Evolutionary conservation across 768 basidiomycete species (phyloP), one percentile per base, ranked within the genome.

Genomic region (Pleurotus salmoneostramineus): DNA sequence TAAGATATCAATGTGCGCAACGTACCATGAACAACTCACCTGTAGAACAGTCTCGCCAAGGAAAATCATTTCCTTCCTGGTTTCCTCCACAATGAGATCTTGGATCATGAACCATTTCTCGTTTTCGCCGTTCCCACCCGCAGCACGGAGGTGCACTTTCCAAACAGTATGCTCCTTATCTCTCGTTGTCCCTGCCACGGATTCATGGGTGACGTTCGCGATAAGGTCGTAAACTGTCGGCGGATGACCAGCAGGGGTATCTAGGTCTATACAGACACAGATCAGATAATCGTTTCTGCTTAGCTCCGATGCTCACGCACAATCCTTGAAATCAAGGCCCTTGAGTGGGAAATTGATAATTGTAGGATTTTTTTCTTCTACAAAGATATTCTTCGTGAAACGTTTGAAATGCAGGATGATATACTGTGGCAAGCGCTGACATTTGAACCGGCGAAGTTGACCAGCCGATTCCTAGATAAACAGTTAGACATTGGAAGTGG

Each of bases 291-390:
- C 59, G 64, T 56, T 61, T 58, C 44, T 57, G 56, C 59, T 48
- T 62, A 66, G 62, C 63, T 66, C 57, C 57, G 63, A 63, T 57
- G 51, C 56, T 42, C 6, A 77, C 94, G 65, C 70, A 97, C 97
- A 98, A 50, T 94, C 94, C 64, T 76, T 77, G 70, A 99, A 89
- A 71, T 99, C 96, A 15, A 98, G 81, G 3, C 96, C 95, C 58
- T 91, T 83, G 27, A 98, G 77, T 2, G 96, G 96, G 67, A 97
- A 99, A 68, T 96, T 99, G 63, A 99, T 91, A 60, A 99, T 95
- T 1, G 97, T 99, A 6, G 96, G 96, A 66, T 99, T 99, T 73
- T 97, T 97, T 72, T 99, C 97, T 71, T 98, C 96, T 5, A 98
- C 95, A 65, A 98, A 98, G 54, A 80, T 80, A 70, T 98, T 99